Percentiles rank a stretch among this genome's conserved stretches.
These are phyloP conservation scores for Starmerella apis DNA, from an alignment of 805 yeast genomes.

Conservation along the genomic window DNA sequence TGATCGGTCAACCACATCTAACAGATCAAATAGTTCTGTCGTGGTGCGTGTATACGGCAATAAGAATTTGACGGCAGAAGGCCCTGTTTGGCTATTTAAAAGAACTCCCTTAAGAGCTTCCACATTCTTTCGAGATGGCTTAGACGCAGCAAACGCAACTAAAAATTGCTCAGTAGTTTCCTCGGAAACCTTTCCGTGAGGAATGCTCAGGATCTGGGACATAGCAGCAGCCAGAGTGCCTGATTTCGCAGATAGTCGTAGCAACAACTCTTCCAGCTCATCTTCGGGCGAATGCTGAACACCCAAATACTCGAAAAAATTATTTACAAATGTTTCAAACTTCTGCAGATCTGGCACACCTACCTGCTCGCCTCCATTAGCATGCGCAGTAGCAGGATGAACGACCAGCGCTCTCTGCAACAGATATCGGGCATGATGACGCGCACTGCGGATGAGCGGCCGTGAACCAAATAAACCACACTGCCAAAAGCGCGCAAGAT, in stretches of 20 bases:
- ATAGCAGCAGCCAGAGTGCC: conserved; percentile 26
- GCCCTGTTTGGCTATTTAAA: conserved; percentile 13
- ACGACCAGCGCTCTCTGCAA: conserved; percentile 25
- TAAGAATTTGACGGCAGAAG: conserved; percentile 24
- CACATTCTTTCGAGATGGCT: conserved; percentile 17
- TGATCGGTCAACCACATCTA: conserved; percentile 22
- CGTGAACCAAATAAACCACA: conserved; percentile 23
- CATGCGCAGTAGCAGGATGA: conserved; percentile 22
- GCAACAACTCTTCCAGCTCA: conserved; percentile 25
- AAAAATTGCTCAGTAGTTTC: conserved; percentile 24
- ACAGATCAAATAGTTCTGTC: conserved; percentile 27
- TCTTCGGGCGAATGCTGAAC: conserved; percentile 11
- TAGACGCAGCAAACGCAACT: conserved; percentile 18
- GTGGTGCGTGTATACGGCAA: conserved; percentile 22
- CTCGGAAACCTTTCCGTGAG: conserved; percentile 16
- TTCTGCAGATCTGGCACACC: conserved; percentile 26
- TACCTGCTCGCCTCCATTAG: conserved; percentile 21
- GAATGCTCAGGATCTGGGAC: conserved; percentile 7
- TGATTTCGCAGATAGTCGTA: conserved; percentile 25
- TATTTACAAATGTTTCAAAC: conserved; percentile 24
- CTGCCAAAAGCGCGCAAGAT: conserved; percentile 26
- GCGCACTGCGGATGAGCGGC: conserved; percentile 23
- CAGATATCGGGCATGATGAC: conserved; percentile 23
- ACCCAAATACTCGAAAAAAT: conserved; percentile 21
- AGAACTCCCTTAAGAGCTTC: conserved; percentile 6